phyloP scores from a whole-genome alignment of 257 asterid species.

The Paraleonurus japonicus region DNA sequence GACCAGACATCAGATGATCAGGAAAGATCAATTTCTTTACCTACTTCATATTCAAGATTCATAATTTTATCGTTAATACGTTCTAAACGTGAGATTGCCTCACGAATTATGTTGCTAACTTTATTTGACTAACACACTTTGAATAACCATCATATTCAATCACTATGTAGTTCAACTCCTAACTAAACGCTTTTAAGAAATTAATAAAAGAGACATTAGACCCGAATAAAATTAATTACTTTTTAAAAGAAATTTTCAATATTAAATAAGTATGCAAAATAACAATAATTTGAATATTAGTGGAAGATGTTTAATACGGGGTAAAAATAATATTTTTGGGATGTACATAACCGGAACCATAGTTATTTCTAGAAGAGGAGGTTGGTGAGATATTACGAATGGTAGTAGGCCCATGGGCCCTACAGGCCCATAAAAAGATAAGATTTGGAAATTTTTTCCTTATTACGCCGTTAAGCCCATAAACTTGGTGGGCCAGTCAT shows the following conservation, averaged over 20 bases:
- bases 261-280: neutral
- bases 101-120: neutral
- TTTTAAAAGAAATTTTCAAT: neutral
- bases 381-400: conserved; percentile 30
- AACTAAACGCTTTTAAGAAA: neutral
- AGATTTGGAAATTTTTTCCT: neutral
- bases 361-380: conserved; percentile 2
- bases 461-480: conserved; percentile 13
- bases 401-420: conserved; percentile 23
- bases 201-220: neutral
- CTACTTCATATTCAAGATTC: neutral
- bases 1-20: neutral
- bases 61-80: neutral
- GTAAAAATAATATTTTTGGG: too few relatives aligned
- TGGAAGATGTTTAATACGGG: too few relatives aligned
- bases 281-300: too few relatives aligned
- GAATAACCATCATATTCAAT: neutral
- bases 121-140: neutral
- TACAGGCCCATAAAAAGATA: neutral
- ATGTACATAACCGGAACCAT: too few relatives aligned
- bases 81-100: neutral
- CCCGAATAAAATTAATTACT: neutral
- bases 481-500: neutral
- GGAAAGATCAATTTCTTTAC: neutral
- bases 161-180: neutral